Base-by-base conservation (phyloP, 2,329 filamentous ascomycete genomes). In the Niveomyces coronatus region DNA sequence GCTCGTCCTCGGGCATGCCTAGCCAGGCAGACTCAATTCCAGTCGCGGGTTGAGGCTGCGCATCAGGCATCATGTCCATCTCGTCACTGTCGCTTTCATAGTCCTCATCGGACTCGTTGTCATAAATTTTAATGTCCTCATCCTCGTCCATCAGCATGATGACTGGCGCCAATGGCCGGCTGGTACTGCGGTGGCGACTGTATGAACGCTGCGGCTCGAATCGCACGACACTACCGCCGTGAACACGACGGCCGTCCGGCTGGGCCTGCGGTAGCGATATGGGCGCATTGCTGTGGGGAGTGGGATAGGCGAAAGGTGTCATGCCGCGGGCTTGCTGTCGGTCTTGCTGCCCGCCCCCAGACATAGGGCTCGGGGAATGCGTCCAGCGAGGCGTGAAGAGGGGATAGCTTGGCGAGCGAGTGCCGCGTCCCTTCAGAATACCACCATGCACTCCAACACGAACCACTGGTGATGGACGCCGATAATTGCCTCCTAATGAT, bases 251-350 rank as follows among this genome's bases (percentile, higher is more conserved):
- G 14, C 58, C 45, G 38, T 71, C 67, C 10, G 64, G 55, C 8
- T 33, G 36, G 5, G 17, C 29, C n/a, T 26, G 28, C 4, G 13
- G 20, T 9, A n/a, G 30, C 11, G 35, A 28, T 5, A 60, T 54
- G 1, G 74, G 67, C 4, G 66, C 72, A 44, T 77, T 79, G 50
- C 81, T 86, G 52, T 80, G 69, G 0, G 83, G 83, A 1, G 83
- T 88, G 3, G 81, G 80, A 50, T 87, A 87, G n/a, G 76, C 78
- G 46, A 77, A 77, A 0, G 79, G 81, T 0, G 71, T 76, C 10
- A 63, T 65, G 11, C 56, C 56, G 22, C 67, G 57, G 37, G 54
- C 50, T 41, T 50, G 57, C 48, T 54, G 47, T 37, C 55, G 55
- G 31, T 64, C 58, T 17, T 39, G 36, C 22, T 56, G 40, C 4